Evolutionary conservation across 306 rosid genomes (phyloP).

Genomic region (Quercus gilva): DNA sequence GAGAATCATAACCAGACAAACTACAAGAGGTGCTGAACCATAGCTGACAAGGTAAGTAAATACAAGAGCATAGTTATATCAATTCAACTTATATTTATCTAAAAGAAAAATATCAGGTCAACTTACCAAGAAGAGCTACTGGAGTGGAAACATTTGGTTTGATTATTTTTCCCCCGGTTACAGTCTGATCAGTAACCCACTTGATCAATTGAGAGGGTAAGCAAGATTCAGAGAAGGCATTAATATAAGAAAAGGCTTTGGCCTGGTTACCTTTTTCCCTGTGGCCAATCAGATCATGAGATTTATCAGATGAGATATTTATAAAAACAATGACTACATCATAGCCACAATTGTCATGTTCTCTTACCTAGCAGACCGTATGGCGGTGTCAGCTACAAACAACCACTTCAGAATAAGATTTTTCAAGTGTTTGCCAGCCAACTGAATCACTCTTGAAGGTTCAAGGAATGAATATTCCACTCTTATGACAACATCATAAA

Average conservation of each 20-base stretch:
- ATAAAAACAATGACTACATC: constrained; percentile 16
- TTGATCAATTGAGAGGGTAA: constrained; percentile 59
- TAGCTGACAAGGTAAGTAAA: not conserved
- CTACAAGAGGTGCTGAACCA: not conserved
- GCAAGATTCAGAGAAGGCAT: constrained; percentile 61
- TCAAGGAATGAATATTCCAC: constrained; percentile 51
- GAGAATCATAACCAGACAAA: constrained; percentile 18
- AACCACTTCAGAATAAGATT: constrained; percentile 62
- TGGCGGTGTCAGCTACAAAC: constrained; percentile 58
- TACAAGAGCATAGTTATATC: not conserved
- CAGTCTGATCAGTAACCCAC: constrained; percentile 55
- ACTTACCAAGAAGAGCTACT: constrained; percentile 69
- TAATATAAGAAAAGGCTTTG: constrained; percentile 52
- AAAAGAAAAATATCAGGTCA: constrained; percentile 6
- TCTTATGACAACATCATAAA: constrained; percentile 48
- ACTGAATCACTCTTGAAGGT: constrained; percentile 36
- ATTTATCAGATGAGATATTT: constrained; percentile 27
- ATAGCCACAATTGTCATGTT: constrained; percentile 22
- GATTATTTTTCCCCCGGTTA: constrained; percentile 41
- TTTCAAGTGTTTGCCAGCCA: constrained; percentile 43
- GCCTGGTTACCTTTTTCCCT: constrained; percentile 59
- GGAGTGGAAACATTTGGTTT: constrained; percentile 59
- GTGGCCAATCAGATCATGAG: constrained; percentile 37
- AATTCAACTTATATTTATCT: constrained; percentile 31
- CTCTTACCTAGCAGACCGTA: constrained; percentile 62